These are phyloP conservation scores for Ascochyta pisi DNA, from an alignment of 2,329 filamentous ascomycete genomes.

Conservation along the genomic window DNA sequence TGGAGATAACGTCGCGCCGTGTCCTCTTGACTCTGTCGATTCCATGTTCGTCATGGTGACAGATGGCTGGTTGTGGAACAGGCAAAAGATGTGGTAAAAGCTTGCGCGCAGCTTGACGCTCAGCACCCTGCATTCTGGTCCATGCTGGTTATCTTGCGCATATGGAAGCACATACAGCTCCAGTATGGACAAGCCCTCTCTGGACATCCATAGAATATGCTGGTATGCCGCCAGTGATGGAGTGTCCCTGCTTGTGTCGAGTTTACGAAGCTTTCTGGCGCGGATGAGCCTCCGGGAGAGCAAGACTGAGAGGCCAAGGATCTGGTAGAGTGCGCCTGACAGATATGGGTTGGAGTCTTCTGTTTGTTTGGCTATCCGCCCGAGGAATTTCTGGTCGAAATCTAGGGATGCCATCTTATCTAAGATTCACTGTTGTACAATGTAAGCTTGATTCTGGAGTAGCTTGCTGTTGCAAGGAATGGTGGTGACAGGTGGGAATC, in stretches of 20 bases:
- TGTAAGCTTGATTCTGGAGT: background rate
- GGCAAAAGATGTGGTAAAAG: constrained; percentile 94
- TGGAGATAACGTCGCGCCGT: constrained; percentile 33
- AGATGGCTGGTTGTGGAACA: constrained; percentile 90
- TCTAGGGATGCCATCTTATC: constrained; percentile 87
- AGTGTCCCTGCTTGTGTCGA: constrained; percentile 80
- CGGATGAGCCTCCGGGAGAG: constrained; percentile 83
- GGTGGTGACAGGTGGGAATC: background rate
- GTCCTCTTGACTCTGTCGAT: constrained; percentile 37
- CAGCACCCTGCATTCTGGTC: constrained; percentile 82
- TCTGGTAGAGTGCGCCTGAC: constrained; percentile 83
- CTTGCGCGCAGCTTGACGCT: constrained; percentile 91
- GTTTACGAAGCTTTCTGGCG: constrained; percentile 80
- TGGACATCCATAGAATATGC: constrained; percentile 94
- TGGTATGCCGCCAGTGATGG: constrained; percentile 83
- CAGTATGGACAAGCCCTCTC: constrained; percentile 87
- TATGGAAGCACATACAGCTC: constrained; percentile 83
- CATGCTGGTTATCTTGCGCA: constrained; percentile 73
- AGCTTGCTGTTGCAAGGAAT: background rate
- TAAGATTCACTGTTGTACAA: background rate
- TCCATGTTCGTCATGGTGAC: constrained; percentile 57
- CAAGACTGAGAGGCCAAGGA: constrained; percentile 88
- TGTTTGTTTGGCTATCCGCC: constrained; percentile 82
- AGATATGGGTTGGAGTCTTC: constrained; percentile 79
- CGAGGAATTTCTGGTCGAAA: constrained; percentile 96